Evolutionary conservation across 2,329 filamentous ascomycete species (phyloP).

Genomic region (Aspergillus calidoustus): DNA sequence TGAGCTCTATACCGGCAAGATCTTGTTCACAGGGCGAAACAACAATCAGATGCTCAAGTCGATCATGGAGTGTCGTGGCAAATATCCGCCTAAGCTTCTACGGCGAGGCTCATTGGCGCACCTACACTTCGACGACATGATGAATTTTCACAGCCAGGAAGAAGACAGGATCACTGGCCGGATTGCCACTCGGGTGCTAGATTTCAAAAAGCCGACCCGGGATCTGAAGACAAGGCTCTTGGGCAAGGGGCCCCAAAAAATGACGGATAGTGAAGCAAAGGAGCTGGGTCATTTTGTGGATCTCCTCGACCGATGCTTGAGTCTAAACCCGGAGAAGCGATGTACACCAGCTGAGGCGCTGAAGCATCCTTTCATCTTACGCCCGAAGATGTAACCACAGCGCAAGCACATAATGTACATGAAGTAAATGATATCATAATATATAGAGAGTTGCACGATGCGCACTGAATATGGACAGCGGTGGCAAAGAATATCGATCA

Average conservation of each 20-base stretch:
- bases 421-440: slow-evolving; percentile 2
- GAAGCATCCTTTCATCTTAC: slow-evolving; percentile 81
- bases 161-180: slow-evolving; percentile 86
- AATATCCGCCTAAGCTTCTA: slow-evolving; percentile 86
- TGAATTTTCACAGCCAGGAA: slow-evolving; percentile 84
- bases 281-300: slow-evolving; percentile 86
- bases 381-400: slow-evolving; percentile 37
- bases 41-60: slow-evolving; percentile 98
- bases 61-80: slow-evolving; percentile 95
- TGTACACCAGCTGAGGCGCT: slow-evolving; percentile 85
- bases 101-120: slow-evolving; percentile 77
- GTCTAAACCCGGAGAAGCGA: slow-evolving; percentile 89
- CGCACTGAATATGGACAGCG: too few relatives aligned
- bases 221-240: slow-evolving; percentile 82
- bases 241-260: slow-evolving; percentile 70
- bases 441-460: too few relatives aligned
- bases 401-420: too few relatives aligned
- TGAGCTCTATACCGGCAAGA: slow-evolving; percentile 96
- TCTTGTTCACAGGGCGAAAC: slow-evolving; percentile 89
- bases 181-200: slow-evolving; percentile 56
- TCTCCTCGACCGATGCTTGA: slow-evolving; percentile 83
- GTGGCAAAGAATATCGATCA: too few relatives aligned
- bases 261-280: slow-evolving; percentile 73
- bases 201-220: slow-evolving; percentile 70
- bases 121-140: slow-evolving; percentile 81